Evolutionary conservation across 345 rosid species (phyloP).

Genomic region (Pistacia integerrima): DNA sequence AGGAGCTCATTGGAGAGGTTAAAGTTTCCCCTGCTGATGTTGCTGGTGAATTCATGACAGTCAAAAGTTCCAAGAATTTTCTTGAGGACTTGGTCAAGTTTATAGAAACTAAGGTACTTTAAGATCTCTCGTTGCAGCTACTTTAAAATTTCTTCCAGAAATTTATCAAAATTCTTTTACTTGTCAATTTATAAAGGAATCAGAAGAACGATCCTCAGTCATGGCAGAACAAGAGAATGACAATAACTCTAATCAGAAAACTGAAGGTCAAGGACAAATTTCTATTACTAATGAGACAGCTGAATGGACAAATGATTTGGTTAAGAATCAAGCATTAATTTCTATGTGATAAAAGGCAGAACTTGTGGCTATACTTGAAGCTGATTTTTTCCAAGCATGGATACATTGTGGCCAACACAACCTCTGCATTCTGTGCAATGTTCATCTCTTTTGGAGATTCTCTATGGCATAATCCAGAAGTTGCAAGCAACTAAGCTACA

Average conservation of each 20-base stretch:
- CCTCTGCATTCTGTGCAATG: not conserved
- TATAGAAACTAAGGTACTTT: conserved; percentile 39
- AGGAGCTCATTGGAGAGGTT: conserved; percentile 31
- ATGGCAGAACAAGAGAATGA: not conserved
- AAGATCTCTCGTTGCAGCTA: not conserved
- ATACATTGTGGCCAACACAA: conserved; percentile 28
- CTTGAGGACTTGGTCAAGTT: conserved; percentile 30
- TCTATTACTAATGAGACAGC: not conserved
- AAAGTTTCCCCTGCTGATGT: conserved; percentile 42
- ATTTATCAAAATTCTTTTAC: not conserved
- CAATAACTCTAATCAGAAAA: not conserved
- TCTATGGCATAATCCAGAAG: conserved; percentile 25
- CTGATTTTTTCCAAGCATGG: conserved; percentile 37
- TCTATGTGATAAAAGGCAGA: conserved; percentile 25
- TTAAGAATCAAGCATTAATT: not conserved
- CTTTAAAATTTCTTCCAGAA: not conserved
- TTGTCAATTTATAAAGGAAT: conserved; percentile 13
- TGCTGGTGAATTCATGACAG: conserved; percentile 45
- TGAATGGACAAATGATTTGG: not conserved
- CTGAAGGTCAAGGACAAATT: too few species aligned
- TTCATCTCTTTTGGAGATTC: conserved; percentile 25
- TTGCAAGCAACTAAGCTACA: conserved; percentile 19
- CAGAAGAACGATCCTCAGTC: not conserved
- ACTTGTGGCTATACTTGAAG: conserved; percentile 19
- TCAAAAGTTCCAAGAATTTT: conserved; percentile 19